Percentiles rank a stretch among this genome's conserved stretches.
These are phyloP conservation scores for Amanita exitialis DNA, from an alignment of 768 basidiomycete genomes.

Conservation along the genomic window DNA sequence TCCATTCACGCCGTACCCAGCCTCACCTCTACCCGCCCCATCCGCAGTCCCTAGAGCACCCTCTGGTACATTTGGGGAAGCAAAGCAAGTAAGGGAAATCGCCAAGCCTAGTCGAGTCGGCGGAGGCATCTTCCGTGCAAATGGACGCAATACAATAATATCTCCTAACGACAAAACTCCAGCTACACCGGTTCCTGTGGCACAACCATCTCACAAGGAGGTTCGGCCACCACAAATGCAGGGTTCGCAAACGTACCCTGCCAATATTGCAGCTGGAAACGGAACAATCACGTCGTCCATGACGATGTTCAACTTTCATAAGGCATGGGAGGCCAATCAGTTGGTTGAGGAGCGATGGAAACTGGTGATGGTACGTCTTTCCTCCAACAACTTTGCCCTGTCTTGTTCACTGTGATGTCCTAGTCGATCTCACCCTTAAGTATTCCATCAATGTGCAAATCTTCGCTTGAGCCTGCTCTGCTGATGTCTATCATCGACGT, in stretches of 20 bases:
- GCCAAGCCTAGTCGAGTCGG: slow-evolving; percentile 38
- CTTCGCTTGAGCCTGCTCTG: slow-evolving; percentile 56
- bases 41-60: slow-evolving; percentile 11
- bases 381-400: not conserved
- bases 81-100: slow-evolving; percentile 43
- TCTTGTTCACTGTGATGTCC: not conserved
- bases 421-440: slow-evolving; percentile 46
- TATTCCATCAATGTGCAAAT: slow-evolving; percentile 56
- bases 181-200: not conserved
- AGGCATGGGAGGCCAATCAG: slow-evolving; percentile 39
- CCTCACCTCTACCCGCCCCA: slow-evolving; percentile 1
- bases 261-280: not conserved
- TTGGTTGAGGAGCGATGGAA: slow-evolving; percentile 41
- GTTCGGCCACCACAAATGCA: not conserved
- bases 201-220: not conserved
- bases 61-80: slow-evolving; percentile 40
- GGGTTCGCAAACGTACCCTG: not conserved
- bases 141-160: slow-evolving; percentile 54
- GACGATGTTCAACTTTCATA: slow-evolving; percentile 55
- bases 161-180: slow-evolving; percentile 17
- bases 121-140: slow-evolving; percentile 63
- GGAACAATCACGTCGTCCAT: not conserved
- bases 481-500: slow-evolving; percentile 48
- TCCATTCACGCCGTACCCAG: not conserved
- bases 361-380: slow-evolving; percentile 42